Base-by-base conservation (phyloP, 2,329 filamentous ascomycete species). In the Alternaria arbusti region DNA sequence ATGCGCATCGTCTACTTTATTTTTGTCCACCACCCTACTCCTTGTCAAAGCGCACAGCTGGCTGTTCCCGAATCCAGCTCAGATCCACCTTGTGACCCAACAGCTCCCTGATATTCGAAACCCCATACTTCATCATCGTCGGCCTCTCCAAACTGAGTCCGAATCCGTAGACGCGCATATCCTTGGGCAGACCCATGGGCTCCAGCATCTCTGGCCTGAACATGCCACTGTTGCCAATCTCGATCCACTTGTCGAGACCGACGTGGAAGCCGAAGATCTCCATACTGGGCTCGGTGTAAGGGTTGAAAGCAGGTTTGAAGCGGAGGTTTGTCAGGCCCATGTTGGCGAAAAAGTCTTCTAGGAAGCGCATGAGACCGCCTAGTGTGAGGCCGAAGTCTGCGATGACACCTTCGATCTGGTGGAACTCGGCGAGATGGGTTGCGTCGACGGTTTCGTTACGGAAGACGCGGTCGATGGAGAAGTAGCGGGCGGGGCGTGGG, bases 141-240 rank as follows among this genome's bases (percentile, higher is more conserved):
- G 96, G 96, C 74, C 96, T 85, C 86, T 99, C 96, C 78, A 99
- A 82, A 80, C 89, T 93, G 77, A 99, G 83, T 40, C 96, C 96
- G 87, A 94, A 98, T 32, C 96, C 96, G 78, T 97, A 98, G 10
- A 97, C 94, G 67, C 92, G 86, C 89, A 98, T 89, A 75, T 97
- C 92, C 82, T 90, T 93, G 23, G 94, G 94, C 75, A 98, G 82
- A 32, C 95, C 95, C 94, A 97, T 97, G 6, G 94, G 86, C 82
- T 97, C 91, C 76, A 97, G 82, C 95, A 98, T 97, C 83, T 99
- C 96, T 2, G 96, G 94, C 70, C 96, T 87, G 89, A 99, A 99
- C 94, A 99, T 98, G 68, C 96, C 96, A 73, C 91, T 95, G 84
- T 99, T 98, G 64, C 96, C 96, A 78, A 98, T 98, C 84, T 98